These are phyloP conservation scores for Eragrostis nindensis DNA, from an alignment of 176 grass and related monocot genomes.

Conservation along the genomic window DNA sequence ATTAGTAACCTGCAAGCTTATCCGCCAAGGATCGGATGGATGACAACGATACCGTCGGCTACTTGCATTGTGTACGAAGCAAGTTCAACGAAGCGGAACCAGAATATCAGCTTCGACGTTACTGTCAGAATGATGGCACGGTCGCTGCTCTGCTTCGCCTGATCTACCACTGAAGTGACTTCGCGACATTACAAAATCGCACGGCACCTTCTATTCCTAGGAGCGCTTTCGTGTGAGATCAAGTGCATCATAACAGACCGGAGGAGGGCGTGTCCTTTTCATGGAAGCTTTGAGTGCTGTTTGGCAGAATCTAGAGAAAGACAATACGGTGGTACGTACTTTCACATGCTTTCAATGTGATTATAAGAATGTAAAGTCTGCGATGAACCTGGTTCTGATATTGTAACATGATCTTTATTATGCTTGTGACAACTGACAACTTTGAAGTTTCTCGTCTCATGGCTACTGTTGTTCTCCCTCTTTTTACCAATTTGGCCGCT, in stretches of 20 bases:
- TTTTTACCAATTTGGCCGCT: too few species aligned
- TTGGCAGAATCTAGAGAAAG: constrained; percentile 18
- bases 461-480: too few species aligned
- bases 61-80: constrained; percentile 42
- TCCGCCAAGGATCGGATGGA: background rate
- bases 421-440: too few species aligned
- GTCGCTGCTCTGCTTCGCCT: background rate
- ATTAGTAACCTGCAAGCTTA: constrained; percentile 9
- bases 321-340: background rate
- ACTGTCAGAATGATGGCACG: constrained; percentile 38
- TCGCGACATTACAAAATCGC: background rate
- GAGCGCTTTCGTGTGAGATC: background rate
- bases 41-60: constrained; percentile 22
- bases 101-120: constrained; percentile 43
- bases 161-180: constrained; percentile 32
- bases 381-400: background rate
- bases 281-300: constrained; percentile 21
- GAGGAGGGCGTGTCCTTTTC: constrained; percentile 44
- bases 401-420: too few species aligned
- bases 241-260: constrained; percentile 17
- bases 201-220: background rate
- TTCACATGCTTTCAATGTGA: background rate
- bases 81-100: constrained; percentile 31
- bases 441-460: too few species aligned
- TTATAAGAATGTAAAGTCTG: background rate